phyloP scores from a whole-genome alignment of 257 asterid genomes.

The Solanum chmielewskii region DNA sequence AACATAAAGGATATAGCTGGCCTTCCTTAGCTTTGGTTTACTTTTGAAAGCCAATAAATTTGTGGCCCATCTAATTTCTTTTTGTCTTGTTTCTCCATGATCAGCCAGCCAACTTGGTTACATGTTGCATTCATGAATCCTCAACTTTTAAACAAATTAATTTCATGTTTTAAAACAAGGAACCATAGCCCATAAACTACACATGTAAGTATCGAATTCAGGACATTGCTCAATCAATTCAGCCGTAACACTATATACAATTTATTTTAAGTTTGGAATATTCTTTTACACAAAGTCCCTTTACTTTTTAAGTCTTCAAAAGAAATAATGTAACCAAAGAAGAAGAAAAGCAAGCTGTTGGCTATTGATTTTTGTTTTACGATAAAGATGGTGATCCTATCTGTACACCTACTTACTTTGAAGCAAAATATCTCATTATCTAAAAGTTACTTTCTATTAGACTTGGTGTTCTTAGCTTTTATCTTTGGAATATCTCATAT shows the following conservation, averaged over 20 bases:
- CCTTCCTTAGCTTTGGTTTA: background rate
- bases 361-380: background rate
- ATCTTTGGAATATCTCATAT: background rate
- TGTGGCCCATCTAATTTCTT: background rate
- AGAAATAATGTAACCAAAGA: background rate
- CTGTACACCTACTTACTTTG: background rate
- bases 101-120: background rate
- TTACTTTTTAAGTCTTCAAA: background rate
- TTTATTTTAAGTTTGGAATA: background rate
- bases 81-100: background rate
- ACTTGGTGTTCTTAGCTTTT: background rate
- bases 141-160: background rate
- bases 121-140: background rate
- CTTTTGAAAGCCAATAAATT: background rate
- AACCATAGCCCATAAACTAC: background rate
- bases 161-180: background rate
- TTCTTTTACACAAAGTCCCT: background rate
- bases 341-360: background rate
- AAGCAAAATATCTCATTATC: background rate
- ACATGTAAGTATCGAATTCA: background rate
- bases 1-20: background rate
- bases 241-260: background rate
- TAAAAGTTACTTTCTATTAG: background rate
- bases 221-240: background rate
- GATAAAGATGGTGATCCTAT: background rate